Conservation (phyloP, 1,284 basidiomycete genomes). For the Trametes polyzona region DNA sequence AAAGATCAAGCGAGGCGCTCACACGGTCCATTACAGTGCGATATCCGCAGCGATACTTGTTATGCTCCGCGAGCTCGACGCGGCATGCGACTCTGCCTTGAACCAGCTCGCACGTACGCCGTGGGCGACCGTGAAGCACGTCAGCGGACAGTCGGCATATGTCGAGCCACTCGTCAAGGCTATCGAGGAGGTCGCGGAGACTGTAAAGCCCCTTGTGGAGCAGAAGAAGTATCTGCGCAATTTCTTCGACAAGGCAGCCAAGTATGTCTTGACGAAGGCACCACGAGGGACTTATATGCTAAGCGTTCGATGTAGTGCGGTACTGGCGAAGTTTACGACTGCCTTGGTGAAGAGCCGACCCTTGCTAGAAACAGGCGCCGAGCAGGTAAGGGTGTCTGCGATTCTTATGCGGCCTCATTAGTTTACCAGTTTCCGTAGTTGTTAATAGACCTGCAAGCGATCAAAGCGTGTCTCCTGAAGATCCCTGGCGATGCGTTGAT, state of each 20-base stretch:
- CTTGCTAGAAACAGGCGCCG: conserved; percentile 87
- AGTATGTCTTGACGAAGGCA: conserved; percentile 49
- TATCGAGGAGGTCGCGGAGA: conserved; percentile 65
- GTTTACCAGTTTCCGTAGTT: conserved; percentile 52
- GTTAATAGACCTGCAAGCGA: conserved; percentile 86
- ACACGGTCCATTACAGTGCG: conserved; percentile 50
- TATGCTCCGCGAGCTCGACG: conserved; percentile 83
- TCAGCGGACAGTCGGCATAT: conserved; percentile 85
- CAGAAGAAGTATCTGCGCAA: conserved; percentile 93
- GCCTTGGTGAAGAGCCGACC: conserved; percentile 87
- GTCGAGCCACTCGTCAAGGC: conserved; percentile 73
- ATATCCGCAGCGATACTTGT: conserved; percentile 82
- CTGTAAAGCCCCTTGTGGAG: conserved; percentile 77
- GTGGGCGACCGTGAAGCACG: conserved; percentile 81
- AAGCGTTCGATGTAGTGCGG: conserved; percentile 53
- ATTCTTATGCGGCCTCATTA: background rate
- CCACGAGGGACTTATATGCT: background rate
- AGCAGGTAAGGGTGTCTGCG: conserved; percentile 65
- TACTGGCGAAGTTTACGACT: conserved; percentile 86
- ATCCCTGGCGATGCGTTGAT: conserved; percentile 74
- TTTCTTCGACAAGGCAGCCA: conserved; percentile 89
- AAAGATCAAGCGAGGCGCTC: background rate
- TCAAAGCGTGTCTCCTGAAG: conserved; percentile 84
- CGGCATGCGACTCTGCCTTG: conserved; percentile 78
- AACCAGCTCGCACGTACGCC: conserved; percentile 72